Evolutionary conservation across 805 yeast species (phyloP), one percentile per base, ranked within the genome.

Genomic region (Candida odintsovae): DNA sequence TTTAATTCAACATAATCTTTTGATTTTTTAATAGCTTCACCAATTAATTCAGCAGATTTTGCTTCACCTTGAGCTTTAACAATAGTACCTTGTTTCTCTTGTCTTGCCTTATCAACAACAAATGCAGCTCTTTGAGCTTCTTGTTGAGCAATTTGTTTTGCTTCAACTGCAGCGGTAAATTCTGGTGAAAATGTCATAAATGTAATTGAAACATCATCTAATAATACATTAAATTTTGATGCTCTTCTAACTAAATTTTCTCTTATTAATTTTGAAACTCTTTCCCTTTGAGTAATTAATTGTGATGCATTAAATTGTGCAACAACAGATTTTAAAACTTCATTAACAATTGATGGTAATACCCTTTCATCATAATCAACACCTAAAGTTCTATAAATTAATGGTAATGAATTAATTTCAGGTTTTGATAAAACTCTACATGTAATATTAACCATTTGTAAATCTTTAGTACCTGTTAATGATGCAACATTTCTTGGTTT

Each of bases 61-160:
- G 99, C 99, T 71, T 94, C 99, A 80, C 99, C 99, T 67, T 89
- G 87, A 12, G 99, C 98, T 68, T 86, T 89, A 48, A 94, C 97
- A 53, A 94, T 95, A 73, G 89, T 76, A 64, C 95, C 95, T 70
- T 94, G 98, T 67, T 94, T 94, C 71, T 94, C 98, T 70, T 94
- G 99, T 58, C 87, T 82, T 9, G 99, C 99, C 65, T 90, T 88
- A 67, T 94, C 99, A 44, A 94, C 99, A 38, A 94, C 75, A 57
- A 90, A 94, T 0, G 98, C 97, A 9, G 99, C 98, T 67, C 96
- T 83, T 71, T 94, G 97, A 19, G 99, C 98, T 65, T 94, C 99
- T 74, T 94, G 99, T 69, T 94, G 99, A 25, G 99, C 98, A 69
- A 94, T 94, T 73, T 94, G 99, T 70, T 94, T 94, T 48, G 97